phyloP scores from a whole-genome alignment of 306 rosid genomes.

The Canavalia ensiformis region DNA sequence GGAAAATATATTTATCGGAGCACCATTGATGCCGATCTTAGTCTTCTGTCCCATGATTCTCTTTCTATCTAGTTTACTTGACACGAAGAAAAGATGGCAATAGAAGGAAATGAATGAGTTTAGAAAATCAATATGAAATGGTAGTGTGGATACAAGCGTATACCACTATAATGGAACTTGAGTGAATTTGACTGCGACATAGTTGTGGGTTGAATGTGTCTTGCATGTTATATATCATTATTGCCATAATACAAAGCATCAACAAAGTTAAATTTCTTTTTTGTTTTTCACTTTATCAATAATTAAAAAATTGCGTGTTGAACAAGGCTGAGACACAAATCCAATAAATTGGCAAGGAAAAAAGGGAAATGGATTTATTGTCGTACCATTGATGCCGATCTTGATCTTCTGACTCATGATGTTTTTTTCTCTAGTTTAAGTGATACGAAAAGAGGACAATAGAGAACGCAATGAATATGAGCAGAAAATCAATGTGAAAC shows the following conservation, averaged over 20 bases:
- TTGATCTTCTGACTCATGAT: slow-evolving; percentile 69
- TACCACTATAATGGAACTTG: neutral
- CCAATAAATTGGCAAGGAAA: neutral
- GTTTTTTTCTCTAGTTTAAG: neutral
- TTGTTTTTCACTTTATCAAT: neutral
- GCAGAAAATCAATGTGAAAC: slow-evolving; percentile 18
- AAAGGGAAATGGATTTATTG: neutral
- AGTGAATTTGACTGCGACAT: neutral
- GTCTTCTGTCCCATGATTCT: slow-evolving; percentile 64
- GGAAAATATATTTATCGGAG: neutral
- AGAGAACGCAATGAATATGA: neutral
- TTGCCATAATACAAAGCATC: neutral
- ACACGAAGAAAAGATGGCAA: slow-evolving; percentile 3
- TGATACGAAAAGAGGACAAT: neutral
- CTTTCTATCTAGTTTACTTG: neutral
- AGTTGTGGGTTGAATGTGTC: neutral
- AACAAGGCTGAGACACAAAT: neutral
- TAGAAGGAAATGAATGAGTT: neutral
- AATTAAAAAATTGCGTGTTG: neutral
- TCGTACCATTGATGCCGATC: slow-evolving; percentile 87
- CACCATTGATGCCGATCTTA: slow-evolving; percentile 90
- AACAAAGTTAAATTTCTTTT: neutral
- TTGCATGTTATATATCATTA: neutral
- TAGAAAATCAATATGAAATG: slow-evolving; percentile 19
- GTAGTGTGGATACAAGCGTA: neutral